phyloP scores from a whole-genome alignment of 768 basidiomycete species.

The Trametes cingulata region DNA sequence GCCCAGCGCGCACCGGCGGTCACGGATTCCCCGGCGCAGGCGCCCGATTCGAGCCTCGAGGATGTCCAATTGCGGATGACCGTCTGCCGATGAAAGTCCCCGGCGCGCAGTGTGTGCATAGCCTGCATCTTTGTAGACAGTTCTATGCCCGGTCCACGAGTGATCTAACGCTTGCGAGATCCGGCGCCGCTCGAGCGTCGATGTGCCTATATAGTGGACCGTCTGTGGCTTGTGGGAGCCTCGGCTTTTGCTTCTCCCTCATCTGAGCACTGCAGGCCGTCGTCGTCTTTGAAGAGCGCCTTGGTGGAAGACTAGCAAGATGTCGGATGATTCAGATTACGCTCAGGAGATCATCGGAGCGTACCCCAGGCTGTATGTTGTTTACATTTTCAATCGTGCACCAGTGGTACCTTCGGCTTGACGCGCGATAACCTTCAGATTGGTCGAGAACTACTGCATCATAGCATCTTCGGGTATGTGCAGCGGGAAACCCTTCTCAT shows the following conservation, averaged over 20 bases:
- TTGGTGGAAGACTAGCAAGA: neutral
- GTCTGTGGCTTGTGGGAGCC: neutral
- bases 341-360: neutral
- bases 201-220: neutral
- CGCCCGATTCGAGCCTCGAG: neutral
- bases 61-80: too few species aligned
- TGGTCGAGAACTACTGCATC: constrained; percentile 7
- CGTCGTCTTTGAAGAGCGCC: too few species aligned
- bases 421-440: neutral
- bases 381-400: neutral
- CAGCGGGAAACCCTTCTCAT: neutral
- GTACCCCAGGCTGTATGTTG: neutral
- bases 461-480: constrained; percentile 1
- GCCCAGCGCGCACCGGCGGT: neutral
- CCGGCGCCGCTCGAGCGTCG: neutral
- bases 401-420: neutral
- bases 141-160: neutral
- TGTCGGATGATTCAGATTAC: neutral
- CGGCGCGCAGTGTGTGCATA: neutral
- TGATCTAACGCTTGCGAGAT: neutral
- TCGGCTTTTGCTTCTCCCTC: neutral
- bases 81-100: too few species aligned
- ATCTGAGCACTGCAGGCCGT: neutral
- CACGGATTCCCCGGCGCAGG: neutral
- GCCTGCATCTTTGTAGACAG: neutral